Evolutionary conservation across 192 early-diverging fungal genomes (phyloP), one percentile per base, ranked within the genome.

Genomic region (Rhizophagus prolifer): DNA sequence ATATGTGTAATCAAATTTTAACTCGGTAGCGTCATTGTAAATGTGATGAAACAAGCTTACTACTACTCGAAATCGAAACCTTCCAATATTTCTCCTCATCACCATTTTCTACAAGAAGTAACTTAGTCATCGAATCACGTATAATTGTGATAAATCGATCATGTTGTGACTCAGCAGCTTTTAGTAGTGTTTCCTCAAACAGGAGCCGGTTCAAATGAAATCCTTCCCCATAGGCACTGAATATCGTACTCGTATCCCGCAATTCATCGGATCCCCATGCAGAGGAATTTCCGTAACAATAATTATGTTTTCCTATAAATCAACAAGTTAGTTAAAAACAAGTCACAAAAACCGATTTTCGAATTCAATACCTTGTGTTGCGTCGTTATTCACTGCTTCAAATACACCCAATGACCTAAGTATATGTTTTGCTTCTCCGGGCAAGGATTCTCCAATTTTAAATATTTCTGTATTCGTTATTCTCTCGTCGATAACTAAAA

Each of bases 371-470:
- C 72, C 72, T 74, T 62, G 58, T 3, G 26, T 74, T 41, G 60
- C 36, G 26, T 74, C 72, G 19, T 74, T 74, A 28, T 74, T 46
- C n/a, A 74, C 59, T 10, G 9, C n/a, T 23, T 74, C 60, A 74
- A 74, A 23, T 26, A 74, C 58, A 16, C 72, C 72, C 26, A 74
- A 14, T 14, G 72, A 62, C 2, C 38, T 28, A 63, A 74, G 72
- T 41, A 62, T 38, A 62, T 6, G 30, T 12, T 74, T 74, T n/a
- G 72, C 30, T 38, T 62, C 72, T 23, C 72, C 58, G 28, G 72
- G 72, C 8, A 74, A 74, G 19, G 72, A 74, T 38, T 74, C 60
- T 38, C 72, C 72, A 74, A 74, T 60, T 74, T 74, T 74, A 23
- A 74, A 74, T 10, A 25, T 63, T 41, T 19, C 34, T 14, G n/a